Evolutionary conservation across 345 rosid species (phyloP), one percentile per base, ranked within the genome.

Genomic region (Populus pruinosa): DNA sequence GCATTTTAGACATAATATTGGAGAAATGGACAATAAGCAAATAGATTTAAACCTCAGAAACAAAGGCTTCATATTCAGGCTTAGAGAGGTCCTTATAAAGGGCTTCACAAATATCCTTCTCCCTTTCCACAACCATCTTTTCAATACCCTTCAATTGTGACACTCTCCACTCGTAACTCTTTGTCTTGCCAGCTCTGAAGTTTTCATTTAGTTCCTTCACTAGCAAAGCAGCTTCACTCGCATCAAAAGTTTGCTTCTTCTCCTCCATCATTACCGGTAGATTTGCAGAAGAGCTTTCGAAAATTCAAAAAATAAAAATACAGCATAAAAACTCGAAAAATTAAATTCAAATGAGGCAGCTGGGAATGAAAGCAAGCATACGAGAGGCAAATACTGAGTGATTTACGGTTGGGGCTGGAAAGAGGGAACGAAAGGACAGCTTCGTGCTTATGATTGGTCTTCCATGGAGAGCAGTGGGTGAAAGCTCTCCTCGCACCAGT

Each of bases 161-260:
- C n/a, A 87, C 77, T 75, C 97, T 87, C 96, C 98, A 94, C 9
- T 90, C 91, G 25, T 90, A 92, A 84, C 89, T 90, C 86, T 73
- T 92, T 5, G 98, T 91, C 85, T 78, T 88, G 17, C 93, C 90
- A 0, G 88, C 75, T 69, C 79, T 84, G 78, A 91, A 92, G 81
- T 78, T 89, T 53, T 17, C 72, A 75, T 89, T 81, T 18, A 90
- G 87, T 67, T 90, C 87, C 50, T 82, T 77, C 17, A 90, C 88
- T 21, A 91, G 79, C 73, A 76, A 65, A n/a, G 85, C 79, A 25
- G 93, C 96, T 78, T 87, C 79, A 20, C 80, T 74, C 17, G 69
- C 78, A 49, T 80, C 81, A 75, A 92, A 87, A 18, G 31, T 1
- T 21, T 63, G 76, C 69, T 84, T 79, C 80, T 55, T 71, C 72